These are phyloP conservation scores for Biscutella auriculata DNA, from an alignment of 441 rosid species.

Conservation along the genomic window DNA sequence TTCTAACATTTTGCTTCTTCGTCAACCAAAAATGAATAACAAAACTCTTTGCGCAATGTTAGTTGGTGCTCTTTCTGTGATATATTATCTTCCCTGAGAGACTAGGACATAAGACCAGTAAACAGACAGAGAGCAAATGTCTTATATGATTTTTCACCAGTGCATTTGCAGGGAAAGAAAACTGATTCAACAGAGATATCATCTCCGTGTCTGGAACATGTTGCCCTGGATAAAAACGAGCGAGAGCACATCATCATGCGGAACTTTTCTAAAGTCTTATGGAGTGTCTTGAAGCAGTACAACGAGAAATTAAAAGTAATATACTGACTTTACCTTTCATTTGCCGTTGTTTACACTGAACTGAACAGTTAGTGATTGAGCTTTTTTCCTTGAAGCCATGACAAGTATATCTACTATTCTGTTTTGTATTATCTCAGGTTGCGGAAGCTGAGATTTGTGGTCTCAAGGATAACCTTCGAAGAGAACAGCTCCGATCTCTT, in stretches of 20 bases:
- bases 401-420: not conserved
- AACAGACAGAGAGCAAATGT: not conserved
- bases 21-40: too few species aligned
- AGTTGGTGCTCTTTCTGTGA: not conserved
- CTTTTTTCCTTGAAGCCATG: not conserved
- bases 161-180: constrained; percentile 16
- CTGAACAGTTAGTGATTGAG: not conserved
- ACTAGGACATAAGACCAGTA: not conserved
- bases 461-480: constrained; percentile 38
- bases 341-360: not conserved
- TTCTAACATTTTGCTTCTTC: too few species aligned
- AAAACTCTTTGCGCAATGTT: not conserved
- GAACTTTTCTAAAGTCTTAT: constrained; percentile 61
- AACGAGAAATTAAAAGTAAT: constrained; percentile 60
- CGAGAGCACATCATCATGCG: constrained; percentile 45
- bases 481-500: constrained; percentile 35
- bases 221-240: constrained; percentile 24
- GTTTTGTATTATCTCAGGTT: constrained; percentile 26
- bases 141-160: constrained; percentile 21
- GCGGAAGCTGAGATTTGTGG: constrained; percentile 50
- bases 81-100: not conserved
- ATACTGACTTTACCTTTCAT: not conserved
- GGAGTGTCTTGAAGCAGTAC: constrained; percentile 70
- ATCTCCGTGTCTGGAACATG: constrained; percentile 15
- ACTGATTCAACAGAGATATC: constrained; percentile 7